Evolutionary conservation across 306 rosid species (phyloP), one percentile per base, ranked within the genome.

Genomic region (Trifolium subterraneum): DNA sequence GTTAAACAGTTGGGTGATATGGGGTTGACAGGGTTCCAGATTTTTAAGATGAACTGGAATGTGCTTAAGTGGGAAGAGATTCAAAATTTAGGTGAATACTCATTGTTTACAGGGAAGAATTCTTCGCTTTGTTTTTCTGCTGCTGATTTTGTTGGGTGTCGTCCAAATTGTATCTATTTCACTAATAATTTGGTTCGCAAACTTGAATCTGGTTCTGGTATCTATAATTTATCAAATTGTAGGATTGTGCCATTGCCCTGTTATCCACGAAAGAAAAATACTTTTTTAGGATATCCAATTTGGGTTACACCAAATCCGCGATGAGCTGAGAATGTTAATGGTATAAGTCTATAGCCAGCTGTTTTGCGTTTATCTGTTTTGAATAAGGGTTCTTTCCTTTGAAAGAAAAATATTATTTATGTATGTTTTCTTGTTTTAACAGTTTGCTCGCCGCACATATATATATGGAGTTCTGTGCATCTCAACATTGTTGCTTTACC

Each of bases 281-380:
- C n/a, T n/a, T n/a, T n/a, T 47, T 15, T 47, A 4, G 81, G 79
- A 20, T 79, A 83, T 3, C 93, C 93, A 0, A 72, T 90, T 25
- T 90, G 96, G 96, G 71, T 91, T 52, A 74, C 88, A 0, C 93
- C 92, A 1, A 87, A 79, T 79, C 92, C 93, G 1, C 80, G 86
- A 52, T 87, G 19, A 79, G 45, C 1, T 12, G 14, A 27, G 72
- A 65, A 16, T 60, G 18, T 48, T 39, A 47, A 18, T 27, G 36
- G 44, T n/a, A 9, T n/a, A n/a, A 15, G 54, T 48, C n/a, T 48
- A n/a, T n/a, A 48, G 9, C 20, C n/a, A 6, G 7, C 18, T 47
- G 51, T 1, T 47, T 14, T 15, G 16, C 15, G 52, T 47, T n/a
- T 48, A n/a, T 48, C 15, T 48, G 10, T 48, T 4, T 48, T 15